Evolutionary conservation across 768 basidiomycete species (phyloP), one percentile per base, ranked within the genome.

Genomic region (Phanerochaete carnosa): DNA sequence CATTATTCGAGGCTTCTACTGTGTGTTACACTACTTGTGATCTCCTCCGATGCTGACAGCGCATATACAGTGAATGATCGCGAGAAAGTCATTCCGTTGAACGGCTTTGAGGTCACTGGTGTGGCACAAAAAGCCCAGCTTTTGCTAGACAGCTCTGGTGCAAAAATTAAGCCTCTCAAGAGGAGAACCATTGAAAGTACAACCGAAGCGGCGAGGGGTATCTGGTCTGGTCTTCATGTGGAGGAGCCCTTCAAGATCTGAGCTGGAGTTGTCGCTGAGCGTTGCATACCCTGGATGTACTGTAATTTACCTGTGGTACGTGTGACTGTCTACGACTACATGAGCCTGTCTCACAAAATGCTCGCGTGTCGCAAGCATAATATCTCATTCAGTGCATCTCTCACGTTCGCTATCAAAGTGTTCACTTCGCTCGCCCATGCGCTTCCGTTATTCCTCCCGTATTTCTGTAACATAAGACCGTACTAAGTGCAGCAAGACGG

Each of bases 141-240:
- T 29, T 78, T 95, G 43, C 84, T 96, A 52, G 92, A 94, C 73
- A 85, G 94, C 33, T 94, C 92, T 6, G 94, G 94, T 25, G 84
- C 88, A 47, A 91, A 92, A 74, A 94, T 95, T 59, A 87, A 86
- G 70, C 80, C 87, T 15, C 76, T 95, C 68, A 93, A 94, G 71
- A 83, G 78, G 50, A 74, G 84, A 61, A 79, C 82, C 19, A 88
- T 96, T 29, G 86, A 91, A 78, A 92, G 89, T 69, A 84, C 82
- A 29, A 86, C 88, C 53, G 90, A 92, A 75, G 82, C 91, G 19
- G 80, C 90, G 11, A 86, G 94, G 71, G 94, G 94, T 56, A 91
- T 95, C 64, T 95, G 92, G 93, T 90, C 88, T 70, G 92, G 93
- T 22, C 74, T 95, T 63, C 94, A 95, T 66, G 89, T 89, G 64